These are phyloP conservation scores for Tricholoma matsutake DNA, from an alignment of 768 basidiomycete genomes.

Conservation along the genomic window DNA sequence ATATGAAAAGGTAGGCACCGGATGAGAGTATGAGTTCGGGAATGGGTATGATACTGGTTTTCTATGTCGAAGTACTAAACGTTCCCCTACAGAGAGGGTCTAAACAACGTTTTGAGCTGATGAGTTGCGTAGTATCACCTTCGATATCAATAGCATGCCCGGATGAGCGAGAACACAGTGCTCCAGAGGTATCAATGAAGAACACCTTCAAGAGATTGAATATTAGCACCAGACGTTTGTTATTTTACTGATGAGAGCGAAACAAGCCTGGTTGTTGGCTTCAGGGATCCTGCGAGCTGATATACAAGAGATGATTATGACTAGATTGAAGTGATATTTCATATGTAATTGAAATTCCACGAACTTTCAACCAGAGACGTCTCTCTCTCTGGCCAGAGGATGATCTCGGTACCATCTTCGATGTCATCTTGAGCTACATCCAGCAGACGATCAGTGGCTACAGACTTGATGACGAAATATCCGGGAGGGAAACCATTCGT, in stretches of 20 bases:
- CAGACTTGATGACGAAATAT: conserved; percentile 61
- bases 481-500: conserved; percentile 50
- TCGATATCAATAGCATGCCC: conserved; percentile 84
- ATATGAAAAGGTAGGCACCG: conserved; percentile 69
- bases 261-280: conserved; percentile 68
- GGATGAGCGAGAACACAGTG: conserved; percentile 71
- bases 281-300: conserved; percentile 65
- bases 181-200: conserved; percentile 77
- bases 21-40: conserved; percentile 76
- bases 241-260: neutral
- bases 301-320: neutral
- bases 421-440: conserved; percentile 53
- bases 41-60: conserved; percentile 74
- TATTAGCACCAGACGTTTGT: neutral
- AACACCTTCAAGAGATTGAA: conserved; percentile 53
- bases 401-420: conserved; percentile 60
- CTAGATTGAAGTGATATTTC: neutral
- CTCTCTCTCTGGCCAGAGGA: conserved; percentile 73
- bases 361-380: conserved; percentile 75
- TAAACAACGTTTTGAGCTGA: neutral
- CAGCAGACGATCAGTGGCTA: conserved; percentile 50
- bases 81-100: conserved; percentile 43
- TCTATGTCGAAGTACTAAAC: conserved; percentile 70
- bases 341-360: conserved; percentile 17
- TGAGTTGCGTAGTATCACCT: conserved; percentile 37